These are phyloP conservation scores for Diversispora eburnea DNA, from an alignment of 192 early-diverging fungal genomes.

Conservation along the genomic window DNA sequence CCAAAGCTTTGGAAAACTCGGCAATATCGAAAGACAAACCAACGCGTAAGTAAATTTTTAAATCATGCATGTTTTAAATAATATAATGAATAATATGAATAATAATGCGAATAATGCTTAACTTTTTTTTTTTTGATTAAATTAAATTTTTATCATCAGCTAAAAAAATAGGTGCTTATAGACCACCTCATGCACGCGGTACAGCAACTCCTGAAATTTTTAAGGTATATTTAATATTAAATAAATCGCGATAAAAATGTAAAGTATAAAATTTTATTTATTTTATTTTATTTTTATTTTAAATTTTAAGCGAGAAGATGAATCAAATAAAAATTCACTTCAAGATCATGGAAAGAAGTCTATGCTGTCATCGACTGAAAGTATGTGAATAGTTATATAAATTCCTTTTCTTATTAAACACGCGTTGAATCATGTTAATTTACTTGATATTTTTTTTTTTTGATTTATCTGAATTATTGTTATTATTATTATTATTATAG, in stretches of 20 bases:
- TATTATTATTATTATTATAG: neutral
- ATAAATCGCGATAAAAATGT: neutral
- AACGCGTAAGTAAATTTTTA: constrained; percentile 27
- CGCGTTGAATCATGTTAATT: neutral
- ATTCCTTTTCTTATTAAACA: neutral
- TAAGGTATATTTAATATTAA: constrained; percentile 28
- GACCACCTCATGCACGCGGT: constrained; percentile 66
- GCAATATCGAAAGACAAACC: constrained; percentile 45
- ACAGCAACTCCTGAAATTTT: constrained; percentile 41
- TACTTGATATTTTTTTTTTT: neutral
- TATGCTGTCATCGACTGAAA: neutral
- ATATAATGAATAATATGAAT: neutral
- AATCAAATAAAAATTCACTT: constrained; percentile 28
- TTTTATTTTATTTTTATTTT: neutral
- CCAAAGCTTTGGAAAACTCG: constrained; percentile 52
- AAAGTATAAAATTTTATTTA: neutral
- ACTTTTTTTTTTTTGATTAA: constrained; percentile 19
- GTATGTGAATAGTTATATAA: neutral
- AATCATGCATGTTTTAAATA: neutral
- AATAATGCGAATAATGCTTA: neutral
- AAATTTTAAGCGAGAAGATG: constrained; percentile 30
- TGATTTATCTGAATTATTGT: neutral
- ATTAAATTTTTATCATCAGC: constrained; percentile 20
- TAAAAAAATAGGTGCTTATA: constrained; percentile 58
- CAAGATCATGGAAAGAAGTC: neutral